These are phyloP conservation scores for Aplosporella prunicola DNA, from an alignment of 2,329 filamentous ascomycete genomes.

Conservation along the genomic window DNA sequence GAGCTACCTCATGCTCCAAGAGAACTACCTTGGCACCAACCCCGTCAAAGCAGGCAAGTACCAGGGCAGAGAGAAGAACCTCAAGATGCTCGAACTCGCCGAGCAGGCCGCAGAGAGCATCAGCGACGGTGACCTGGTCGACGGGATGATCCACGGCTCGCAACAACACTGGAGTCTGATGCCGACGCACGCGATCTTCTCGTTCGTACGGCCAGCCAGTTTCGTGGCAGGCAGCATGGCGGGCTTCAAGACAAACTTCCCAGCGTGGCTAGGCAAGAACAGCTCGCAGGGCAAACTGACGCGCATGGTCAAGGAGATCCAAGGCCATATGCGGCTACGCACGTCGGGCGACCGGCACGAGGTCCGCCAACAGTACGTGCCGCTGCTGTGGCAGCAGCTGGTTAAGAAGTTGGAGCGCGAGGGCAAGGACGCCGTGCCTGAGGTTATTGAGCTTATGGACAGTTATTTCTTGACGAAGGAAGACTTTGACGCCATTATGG, in stretches of 20 bases:
- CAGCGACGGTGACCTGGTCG: conserved; percentile 90
- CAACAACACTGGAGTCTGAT: conserved; percentile 98
- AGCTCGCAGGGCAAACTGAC: conserved; percentile 67
- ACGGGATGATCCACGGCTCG: conserved; percentile 95
- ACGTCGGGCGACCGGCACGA: conserved; percentile 88
- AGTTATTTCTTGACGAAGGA: conserved; percentile 91
- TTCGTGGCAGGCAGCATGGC: conserved; percentile 70
- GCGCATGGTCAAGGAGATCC: conserved; percentile 83
- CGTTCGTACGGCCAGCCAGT: conserved; percentile 83
- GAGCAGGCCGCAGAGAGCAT: conserved; percentile 91
- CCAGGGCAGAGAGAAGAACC: conserved; percentile 56
- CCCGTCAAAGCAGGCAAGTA: conserved; percentile 57
- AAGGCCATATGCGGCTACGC: conserved; percentile 90
- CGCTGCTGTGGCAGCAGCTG: conserved; percentile 73
- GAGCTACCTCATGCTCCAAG: conserved; percentile 94
- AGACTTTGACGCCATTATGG: conserved; percentile 86
- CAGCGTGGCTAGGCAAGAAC: conserved; percentile 89
- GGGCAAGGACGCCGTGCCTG: conserved; percentile 71
- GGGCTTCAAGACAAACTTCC: conserved; percentile 61
- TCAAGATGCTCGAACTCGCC: conserved; percentile 78
- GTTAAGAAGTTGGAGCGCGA: conserved; percentile 64
- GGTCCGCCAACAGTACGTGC: conserved; percentile 88
- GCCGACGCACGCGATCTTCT: conserved; percentile 93
- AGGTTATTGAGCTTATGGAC: conserved; percentile 92
- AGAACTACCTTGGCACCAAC: conserved; percentile 85